Base-by-base conservation (phyloP, 305 asterid genomes). In the Solanum hybrid region DNA sequence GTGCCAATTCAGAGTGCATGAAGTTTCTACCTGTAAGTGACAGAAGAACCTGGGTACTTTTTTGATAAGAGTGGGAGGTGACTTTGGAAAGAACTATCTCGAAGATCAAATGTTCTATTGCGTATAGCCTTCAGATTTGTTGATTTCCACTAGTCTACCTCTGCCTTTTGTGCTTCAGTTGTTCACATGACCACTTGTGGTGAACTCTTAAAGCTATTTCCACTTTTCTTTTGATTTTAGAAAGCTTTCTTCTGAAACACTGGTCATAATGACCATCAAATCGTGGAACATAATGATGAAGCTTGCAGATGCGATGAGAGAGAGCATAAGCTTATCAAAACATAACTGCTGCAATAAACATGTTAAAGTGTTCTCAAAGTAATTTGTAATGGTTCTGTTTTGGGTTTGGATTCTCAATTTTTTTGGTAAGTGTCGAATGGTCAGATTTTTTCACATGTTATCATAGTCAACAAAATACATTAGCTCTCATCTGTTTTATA, bases 231-330 rank as follows among this genome's bases (percentile, higher is more conserved):
- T 87, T 22, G 40, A 87, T 31, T 76, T 34, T 28, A 37, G 80
- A 39, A 73, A 87, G 33, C 7, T 87, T 76, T 87, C 39, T 76
- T 29, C 75, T 33, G 75, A 37, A 51, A 37, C 77, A 29, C 89
- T 87, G 89, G 83, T 71, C 89, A 33, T 69, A 71, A 16, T 36
- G 42, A 26, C 89, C 84, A 87, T 87, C 82, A 69, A 86, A 87
- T 51, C 4, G 80, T 22, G 79, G 89, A 86, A 86, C 73, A 22
- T 28, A 61, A 7, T 24, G 78, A 26, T 42, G 35, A 87, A 73
- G 83, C 61, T 73, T 36, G 75, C 61, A 33, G 24, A 31, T 5
- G 84, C 20, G 22, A 86, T 86, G 84, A 77, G 46, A 77, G 84
- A 77, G 51, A 77, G 42, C 26, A 26, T 77, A 10, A 57, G 69